phyloP scores from a whole-genome alignment of 2,329 filamentous ascomycete genomes.

The Aspergillus hortae region DNA sequence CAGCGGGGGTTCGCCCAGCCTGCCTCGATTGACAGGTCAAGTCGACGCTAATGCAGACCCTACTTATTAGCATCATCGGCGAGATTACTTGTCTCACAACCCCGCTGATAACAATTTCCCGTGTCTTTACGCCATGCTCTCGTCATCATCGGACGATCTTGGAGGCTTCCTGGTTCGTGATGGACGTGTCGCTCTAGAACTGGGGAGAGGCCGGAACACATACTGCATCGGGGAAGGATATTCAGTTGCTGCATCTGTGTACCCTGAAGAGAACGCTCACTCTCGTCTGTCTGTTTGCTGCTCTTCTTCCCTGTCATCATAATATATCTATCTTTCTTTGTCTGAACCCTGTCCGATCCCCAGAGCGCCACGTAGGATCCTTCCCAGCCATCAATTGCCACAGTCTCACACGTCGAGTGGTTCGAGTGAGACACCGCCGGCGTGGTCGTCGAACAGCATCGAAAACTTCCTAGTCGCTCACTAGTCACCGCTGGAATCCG shows the following conservation, averaged over 20 bases:
- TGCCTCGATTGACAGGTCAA: not conserved
- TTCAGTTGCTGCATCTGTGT: too few relatives aligned
- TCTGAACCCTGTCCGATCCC: not conserved
- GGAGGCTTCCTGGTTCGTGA: too few relatives aligned
- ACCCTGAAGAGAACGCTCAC: too few relatives aligned
- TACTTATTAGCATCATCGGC: not conserved
- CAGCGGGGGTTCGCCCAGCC: not conserved
- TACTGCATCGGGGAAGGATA: too few relatives aligned
- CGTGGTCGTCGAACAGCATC: not conserved
- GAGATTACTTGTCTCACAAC: not conserved
- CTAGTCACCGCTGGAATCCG: not conserved
- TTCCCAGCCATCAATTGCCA: not conserved
- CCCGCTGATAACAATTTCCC: not conserved
- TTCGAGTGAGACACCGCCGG: not conserved
- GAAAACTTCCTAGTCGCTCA: not conserved
- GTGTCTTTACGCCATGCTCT: too few relatives aligned
- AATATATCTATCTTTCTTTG: not conserved
- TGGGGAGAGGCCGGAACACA: too few relatives aligned
- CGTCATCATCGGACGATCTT: too few relatives aligned
- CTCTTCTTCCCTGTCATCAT: too few relatives aligned
- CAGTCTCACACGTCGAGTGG: not conserved
- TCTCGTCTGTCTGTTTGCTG: too few relatives aligned
- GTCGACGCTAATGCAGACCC: not conserved
- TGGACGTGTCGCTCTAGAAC: too few relatives aligned
- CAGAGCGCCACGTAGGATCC: not conserved